Evolutionary conservation across 106 monocot species (phyloP).

Genomic region (Posidonia australis): DNA sequence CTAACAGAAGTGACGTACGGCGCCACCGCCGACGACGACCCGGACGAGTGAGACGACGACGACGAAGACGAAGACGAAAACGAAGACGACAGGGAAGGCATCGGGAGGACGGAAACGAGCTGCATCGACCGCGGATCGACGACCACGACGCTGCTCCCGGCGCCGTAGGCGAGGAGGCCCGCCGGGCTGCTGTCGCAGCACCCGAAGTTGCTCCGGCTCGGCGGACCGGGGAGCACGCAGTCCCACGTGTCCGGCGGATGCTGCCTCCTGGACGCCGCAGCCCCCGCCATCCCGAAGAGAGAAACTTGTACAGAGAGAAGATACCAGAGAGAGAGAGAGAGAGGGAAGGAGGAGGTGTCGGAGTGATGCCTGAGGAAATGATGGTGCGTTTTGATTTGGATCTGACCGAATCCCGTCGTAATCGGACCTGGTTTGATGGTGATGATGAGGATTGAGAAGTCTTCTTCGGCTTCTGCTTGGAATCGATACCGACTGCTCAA

Average conservation of each 20-base stretch:
- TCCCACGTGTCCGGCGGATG: slow-evolving; percentile 28
- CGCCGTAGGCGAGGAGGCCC: slow-evolving; percentile 74
- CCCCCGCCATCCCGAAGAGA: slow-evolving; percentile 4
- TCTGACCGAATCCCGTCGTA: no score
- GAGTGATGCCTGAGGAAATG: no score
- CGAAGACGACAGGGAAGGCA: slow-evolving; percentile 38
- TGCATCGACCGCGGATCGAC: slow-evolving; percentile 74
- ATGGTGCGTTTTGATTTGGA: no score
- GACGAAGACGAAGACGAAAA: background rate
- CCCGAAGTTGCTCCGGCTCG: slow-evolving; percentile 68
- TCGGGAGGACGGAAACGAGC: slow-evolving; percentile 68
- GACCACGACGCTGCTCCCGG: slow-evolving; percentile 70
- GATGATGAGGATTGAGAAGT: no score
- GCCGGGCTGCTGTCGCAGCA: slow-evolving; percentile 46
- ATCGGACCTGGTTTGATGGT: no score
- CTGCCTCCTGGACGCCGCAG: background rate
- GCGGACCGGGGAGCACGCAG: slow-evolving; percentile 70
- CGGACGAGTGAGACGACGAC: background rate
- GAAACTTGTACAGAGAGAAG: no score
- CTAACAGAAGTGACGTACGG: slow-evolving; percentile 74
- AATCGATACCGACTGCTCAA: no score
- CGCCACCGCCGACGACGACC: slow-evolving; percentile 12
- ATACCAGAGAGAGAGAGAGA: background rate
- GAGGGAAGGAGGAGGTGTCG: no score
- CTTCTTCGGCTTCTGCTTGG: no score